Conservation (phyloP, 176 grass and related monocot species). For the Triticum dicoccoides region DNA sequence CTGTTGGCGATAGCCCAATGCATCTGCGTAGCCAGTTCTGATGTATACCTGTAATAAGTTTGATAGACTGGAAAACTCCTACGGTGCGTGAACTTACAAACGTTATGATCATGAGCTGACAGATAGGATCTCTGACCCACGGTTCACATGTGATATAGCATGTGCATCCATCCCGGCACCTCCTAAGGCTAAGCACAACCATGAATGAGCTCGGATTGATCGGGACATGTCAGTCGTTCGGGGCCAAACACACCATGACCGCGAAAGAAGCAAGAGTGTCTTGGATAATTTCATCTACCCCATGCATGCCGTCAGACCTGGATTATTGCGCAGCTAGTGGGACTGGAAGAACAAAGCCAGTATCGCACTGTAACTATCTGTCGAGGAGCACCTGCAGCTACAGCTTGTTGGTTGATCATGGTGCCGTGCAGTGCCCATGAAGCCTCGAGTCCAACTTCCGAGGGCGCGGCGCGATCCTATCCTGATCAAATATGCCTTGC, state of each 20-base stretch:
- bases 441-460: not conserved
- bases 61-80: not conserved
- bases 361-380: too few relatives aligned
- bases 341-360: too few relatives aligned
- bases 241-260: not conserved
- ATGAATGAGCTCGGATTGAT: not conserved
- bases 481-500: not conserved
- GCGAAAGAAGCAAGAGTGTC: not conserved
- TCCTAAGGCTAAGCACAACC: not conserved
- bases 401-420: not conserved
- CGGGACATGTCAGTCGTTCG: not conserved
- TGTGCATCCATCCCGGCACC: not conserved
- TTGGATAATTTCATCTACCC: not conserved
- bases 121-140: not conserved
- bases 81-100: not conserved
- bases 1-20: too few relatives aligned
- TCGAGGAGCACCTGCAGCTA: not conserved
- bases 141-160: not conserved
- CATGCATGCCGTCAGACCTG: not conserved
- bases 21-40: too few relatives aligned
- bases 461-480: not conserved
- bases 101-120: not conserved
- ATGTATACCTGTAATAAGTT: too few relatives aligned
- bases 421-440: not conserved
- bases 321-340: not conserved